Evolutionary conservation across 257 asterid species (phyloP).

Genomic region (Verbena officinalis): DNA sequence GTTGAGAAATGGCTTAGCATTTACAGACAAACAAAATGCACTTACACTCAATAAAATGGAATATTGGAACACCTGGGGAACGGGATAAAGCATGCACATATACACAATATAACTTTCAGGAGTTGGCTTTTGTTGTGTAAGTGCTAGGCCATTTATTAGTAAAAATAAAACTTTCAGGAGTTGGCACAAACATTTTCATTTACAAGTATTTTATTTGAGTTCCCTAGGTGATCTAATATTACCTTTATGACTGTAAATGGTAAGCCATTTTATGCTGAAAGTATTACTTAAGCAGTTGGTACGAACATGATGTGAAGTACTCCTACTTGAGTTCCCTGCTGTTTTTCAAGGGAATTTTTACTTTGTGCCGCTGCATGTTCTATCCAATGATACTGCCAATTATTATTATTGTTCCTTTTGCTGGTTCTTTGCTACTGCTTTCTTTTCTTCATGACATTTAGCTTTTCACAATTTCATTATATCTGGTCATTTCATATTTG

Average conservation of each 20-base stretch:
- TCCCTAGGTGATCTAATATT: conserved; percentile 2
- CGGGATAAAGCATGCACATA: no score
- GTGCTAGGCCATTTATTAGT: background rate
- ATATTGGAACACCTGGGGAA: no score
- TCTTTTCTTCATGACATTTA: conserved; percentile 17
- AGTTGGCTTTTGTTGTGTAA: background rate
- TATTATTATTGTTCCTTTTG: conserved; percentile 12
- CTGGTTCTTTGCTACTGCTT: conserved; percentile 22
- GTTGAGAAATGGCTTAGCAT: no score
- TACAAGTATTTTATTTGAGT: background rate
- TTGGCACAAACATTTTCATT: background rate
- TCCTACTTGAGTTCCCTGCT: background rate
- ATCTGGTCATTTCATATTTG: conserved; percentile 23
- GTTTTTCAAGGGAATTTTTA: conserved; percentile 9
- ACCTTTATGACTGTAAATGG: background rate
- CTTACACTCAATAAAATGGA: no score
- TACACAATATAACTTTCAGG: no score
- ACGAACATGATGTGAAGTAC: conserved; percentile 3
- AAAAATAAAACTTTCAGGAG: background rate
- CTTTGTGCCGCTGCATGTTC: conserved; percentile 10
- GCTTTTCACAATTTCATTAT: conserved; percentile 12
- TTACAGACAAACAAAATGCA: no score
- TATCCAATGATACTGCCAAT: background rate
- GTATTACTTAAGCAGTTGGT: conserved; percentile 1
- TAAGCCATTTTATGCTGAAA: background rate